Percentiles rank a stretch among this genome's conserved stretches.
Evolutionary conservation across 805 yeast genomes (phyloP).

Genomic region (Wickerhamomyces xylosicus): DNA sequence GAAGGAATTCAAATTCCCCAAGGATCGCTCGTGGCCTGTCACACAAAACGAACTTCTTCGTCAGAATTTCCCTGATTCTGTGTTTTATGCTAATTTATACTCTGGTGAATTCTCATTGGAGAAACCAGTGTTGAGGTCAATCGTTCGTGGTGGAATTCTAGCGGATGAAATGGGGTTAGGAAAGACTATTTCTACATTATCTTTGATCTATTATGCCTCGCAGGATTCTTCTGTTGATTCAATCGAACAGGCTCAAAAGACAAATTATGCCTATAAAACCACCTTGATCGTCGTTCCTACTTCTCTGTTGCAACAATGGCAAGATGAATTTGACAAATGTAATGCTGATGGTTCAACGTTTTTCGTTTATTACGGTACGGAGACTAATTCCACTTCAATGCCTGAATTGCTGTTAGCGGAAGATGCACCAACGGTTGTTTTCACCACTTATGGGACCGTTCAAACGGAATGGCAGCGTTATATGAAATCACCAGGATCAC

Average conservation of each 20-base stretch:
- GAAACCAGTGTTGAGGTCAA: conserved; percentile 52
- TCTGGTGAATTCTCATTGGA: conserved; percentile 68
- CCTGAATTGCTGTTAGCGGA: conserved; percentile 29
- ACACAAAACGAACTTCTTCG: conserved; percentile 16
- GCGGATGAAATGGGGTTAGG: conserved; percentile 98
- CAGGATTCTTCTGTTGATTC: conserved; percentile 26
- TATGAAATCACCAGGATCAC: conserved; percentile 7
- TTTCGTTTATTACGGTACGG: conserved; percentile 69
- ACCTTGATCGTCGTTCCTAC: conserved; percentile 83
- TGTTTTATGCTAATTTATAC: conserved; percentile 68
- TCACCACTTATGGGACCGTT: conserved; percentile 85
- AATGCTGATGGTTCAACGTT: conserved; percentile 36
- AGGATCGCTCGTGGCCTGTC: conserved; percentile 28
- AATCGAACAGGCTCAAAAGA: neutral
- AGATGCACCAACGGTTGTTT: conserved; percentile 54
- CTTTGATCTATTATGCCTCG: conserved; percentile 61
- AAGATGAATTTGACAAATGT: conserved; percentile 59
- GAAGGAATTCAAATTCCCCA: conserved; percentile 74
- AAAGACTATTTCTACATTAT: conserved; percentile 75
- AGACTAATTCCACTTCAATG: conserved; percentile 34
- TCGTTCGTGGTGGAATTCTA: conserved; percentile 72
- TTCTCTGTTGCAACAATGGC: conserved; percentile 90
- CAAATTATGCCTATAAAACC: conserved; percentile 52
- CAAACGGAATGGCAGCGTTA: conserved; percentile 60
- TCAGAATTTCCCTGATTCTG: conserved; percentile 10